Evolutionary conservation across 495 filamentous ascomycete species (phyloP).

Genomic region (Penicillium flavigenum): DNA sequence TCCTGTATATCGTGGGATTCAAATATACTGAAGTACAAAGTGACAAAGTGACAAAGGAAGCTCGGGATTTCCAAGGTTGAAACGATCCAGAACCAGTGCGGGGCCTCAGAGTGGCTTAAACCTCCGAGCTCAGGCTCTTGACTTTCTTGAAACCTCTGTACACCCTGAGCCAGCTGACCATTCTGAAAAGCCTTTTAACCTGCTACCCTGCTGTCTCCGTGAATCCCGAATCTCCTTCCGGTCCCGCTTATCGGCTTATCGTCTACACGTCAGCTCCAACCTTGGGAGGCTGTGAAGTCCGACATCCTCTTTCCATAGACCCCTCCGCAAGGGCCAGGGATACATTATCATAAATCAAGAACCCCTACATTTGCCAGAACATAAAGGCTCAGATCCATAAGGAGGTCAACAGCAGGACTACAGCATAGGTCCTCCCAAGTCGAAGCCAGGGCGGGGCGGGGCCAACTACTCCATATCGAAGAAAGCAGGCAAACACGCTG

Average conservation of each 20-base stretch:
- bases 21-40: background rate
- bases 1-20: background rate
- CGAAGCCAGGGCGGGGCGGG: conserved; percentile 14
- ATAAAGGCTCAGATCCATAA: background rate
- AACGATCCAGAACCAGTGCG: background rate
- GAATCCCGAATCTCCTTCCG: conserved; percentile 7
- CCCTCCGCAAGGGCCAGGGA: background rate
- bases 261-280: conserved; percentile 11
- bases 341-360: background rate
- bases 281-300: background rate
- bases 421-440: conserved; percentile 1
- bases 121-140: conserved; percentile 3
- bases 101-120: background rate
- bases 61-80: no score
- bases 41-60: background rate
- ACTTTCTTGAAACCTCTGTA: background rate
- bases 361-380: background rate
- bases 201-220: background rate
- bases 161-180: conserved; percentile 1
- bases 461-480: conserved; percentile 10
- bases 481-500: conserved; percentile 9
- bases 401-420: background rate
- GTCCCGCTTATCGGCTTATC: conserved; percentile 16
- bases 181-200: background rate
- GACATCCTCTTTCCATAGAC: conserved; percentile 2